Percentiles rank a stretch among this genome's conserved stretches.
Evolutionary conservation across 768 basidiomycete species (phyloP).

Genomic region (Tylopilus subfusipes): DNA sequence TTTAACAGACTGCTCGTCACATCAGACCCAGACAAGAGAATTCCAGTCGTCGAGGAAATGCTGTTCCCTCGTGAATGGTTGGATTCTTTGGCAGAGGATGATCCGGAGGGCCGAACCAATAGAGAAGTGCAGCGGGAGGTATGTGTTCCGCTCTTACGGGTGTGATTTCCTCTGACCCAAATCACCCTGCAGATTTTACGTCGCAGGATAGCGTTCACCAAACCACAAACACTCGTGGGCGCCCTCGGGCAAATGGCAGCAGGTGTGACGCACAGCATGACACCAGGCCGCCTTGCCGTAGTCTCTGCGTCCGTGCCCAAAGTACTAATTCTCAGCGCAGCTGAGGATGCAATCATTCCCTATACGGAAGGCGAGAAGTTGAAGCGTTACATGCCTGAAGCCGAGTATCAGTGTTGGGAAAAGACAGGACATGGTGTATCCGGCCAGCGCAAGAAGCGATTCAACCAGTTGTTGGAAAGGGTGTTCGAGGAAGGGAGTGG

Average conservation of each 20-base stretch:
- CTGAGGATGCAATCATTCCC: constrained; percentile 57
- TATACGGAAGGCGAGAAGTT: constrained; percentile 50
- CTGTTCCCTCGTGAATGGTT: constrained; percentile 65
- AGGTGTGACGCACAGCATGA: constrained; percentile 58
- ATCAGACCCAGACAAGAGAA: constrained; percentile 44
- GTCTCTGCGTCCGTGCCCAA: constrained; percentile 69
- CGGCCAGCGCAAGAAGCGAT: constrained; percentile 44
- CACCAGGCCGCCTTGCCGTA: too few species aligned
- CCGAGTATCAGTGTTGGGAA: constrained; percentile 56
- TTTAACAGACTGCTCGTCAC: constrained; percentile 33
- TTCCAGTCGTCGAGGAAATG: constrained; percentile 52
- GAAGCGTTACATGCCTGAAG: constrained; percentile 54
- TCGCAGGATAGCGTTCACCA: constrained; percentile 47
- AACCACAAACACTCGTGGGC: constrained; percentile 58
- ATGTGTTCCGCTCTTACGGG: constrained; percentile 7
- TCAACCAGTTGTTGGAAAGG: constrained; percentile 56
- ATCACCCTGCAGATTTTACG: constrained; percentile 39
- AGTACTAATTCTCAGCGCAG: constrained; percentile 62
- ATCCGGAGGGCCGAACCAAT: constrained; percentile 61
- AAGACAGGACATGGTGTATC: constrained; percentile 63
- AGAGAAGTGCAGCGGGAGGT: constrained; percentile 57
- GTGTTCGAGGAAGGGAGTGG: constrained; percentile 46
- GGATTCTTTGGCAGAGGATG: constrained; percentile 46
- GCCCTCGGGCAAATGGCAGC: constrained; percentile 72
- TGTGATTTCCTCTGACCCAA: not conserved